These are phyloP conservation scores for Aspergillus awamori DNA, from an alignment of 2,329 filamentous ascomycete genomes.

Conservation along the genomic window DNA sequence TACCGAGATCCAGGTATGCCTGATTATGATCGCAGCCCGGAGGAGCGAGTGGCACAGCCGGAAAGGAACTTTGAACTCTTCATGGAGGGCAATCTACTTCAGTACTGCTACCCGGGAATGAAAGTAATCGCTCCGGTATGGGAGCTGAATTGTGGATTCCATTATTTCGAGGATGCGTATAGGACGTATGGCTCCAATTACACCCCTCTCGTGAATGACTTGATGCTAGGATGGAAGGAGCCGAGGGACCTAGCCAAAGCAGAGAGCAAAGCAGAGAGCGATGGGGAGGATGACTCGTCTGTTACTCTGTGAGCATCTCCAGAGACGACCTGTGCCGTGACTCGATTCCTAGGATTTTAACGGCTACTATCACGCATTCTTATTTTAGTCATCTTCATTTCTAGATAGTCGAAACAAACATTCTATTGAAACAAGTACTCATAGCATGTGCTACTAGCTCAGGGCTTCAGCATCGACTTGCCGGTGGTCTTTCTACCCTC, in stretches of 20 bases:
- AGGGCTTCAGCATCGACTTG: conserved; percentile 75
- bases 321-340: not conserved
- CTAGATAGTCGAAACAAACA: not conserved
- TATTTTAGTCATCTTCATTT: not conserved
- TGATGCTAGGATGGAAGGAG: conserved; percentile 68
- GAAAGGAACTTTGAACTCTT: conserved; percentile 59
- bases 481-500: conserved; percentile 81
- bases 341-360: not conserved
- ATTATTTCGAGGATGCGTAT: conserved; percentile 64
- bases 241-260: conserved; percentile 43
- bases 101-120: conserved; percentile 65
- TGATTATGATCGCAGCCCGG: conserved; percentile 40
- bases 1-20: conserved; percentile 51
- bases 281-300: not conserved
- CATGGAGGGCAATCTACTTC: conserved; percentile 65
- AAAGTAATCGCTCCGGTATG: conserved; percentile 61
- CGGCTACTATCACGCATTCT: not conserved
- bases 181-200: conserved; percentile 65
- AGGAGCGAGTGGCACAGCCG: conserved; percentile 31
- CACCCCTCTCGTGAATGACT: conserved; percentile 66
- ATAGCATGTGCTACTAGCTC: conserved; percentile 14
- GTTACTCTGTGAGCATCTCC: not conserved
- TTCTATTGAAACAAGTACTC: not conserved
- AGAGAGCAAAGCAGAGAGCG: not conserved
- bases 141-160: conserved; percentile 61